Percentiles rank a stretch among this genome's conserved stretches.
Evolutionary conservation across 495 filamentous ascomycete genomes (phyloP).

Genomic region (Hypoxylon intermedium): DNA sequence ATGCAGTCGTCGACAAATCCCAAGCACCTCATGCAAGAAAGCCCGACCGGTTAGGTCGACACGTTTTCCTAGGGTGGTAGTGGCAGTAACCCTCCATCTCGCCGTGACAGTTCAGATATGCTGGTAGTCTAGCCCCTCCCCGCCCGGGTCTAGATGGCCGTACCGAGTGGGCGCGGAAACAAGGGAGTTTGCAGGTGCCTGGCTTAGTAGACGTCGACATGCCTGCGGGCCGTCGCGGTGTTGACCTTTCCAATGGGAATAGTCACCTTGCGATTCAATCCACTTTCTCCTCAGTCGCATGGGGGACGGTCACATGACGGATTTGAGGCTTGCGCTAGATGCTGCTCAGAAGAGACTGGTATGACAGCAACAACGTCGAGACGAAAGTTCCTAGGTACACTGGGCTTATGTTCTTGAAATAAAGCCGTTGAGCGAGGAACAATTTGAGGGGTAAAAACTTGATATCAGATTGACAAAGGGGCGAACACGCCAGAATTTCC

Average conservation of each 20-base stretch:
- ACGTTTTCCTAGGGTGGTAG: constrained; percentile 21
- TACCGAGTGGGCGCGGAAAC: neutral
- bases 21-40: constrained; percentile 30
- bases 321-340: neutral
- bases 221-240: constrained; percentile 3
- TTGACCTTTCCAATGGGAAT: constrained; percentile 23
- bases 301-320: constrained; percentile 7
- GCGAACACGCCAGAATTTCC: no score
- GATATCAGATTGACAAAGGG: no score
- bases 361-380: neutral
- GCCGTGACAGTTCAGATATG: constrained; percentile 3
- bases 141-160: neutral
- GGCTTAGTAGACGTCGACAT: neutral
- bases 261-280: constrained; percentile 5
- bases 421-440: neutral
- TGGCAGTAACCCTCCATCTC: constrained; percentile 17
- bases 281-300: neutral
- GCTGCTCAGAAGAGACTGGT: neutral
- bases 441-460: neutral
- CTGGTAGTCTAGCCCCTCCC: neutral
- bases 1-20: constrained; percentile 4
- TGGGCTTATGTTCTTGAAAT: neutral
- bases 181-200: no score
- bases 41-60: constrained; percentile 34
- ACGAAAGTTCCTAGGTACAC: neutral